Evolutionary conservation across 2,329 filamentous ascomycete species (phyloP), one percentile per base, ranked within the genome.

Genomic region (Aureobasidium leucospermi): DNA sequence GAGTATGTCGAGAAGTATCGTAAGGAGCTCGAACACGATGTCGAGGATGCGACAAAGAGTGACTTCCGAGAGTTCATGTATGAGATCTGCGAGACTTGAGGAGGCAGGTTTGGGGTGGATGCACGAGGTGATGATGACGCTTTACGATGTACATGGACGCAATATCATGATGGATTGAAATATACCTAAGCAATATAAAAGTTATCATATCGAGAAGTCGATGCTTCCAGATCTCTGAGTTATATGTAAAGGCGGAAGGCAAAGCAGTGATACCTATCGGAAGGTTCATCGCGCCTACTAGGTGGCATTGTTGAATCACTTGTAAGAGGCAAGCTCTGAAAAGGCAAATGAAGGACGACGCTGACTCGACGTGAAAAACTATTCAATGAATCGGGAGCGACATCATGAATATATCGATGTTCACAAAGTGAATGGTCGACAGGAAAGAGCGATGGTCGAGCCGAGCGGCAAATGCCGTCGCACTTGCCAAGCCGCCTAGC

Each of bases 1-100:
- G 89, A 91, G 63, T 99, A 91, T 73, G 81, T 83, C 60, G 84
- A 87, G 63, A 85, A 91, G 62, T 96, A 96, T 73, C 81, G 82
- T 5, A 77, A 81, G 53, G 83, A 87, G 47, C 80, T 97, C 63
- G 85, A 90, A 69, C 85, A 90, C 47, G 89, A 89, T 45, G 85
- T 99, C 39, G 82, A 83, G 49, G 88, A 91, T 56, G 88, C 88
- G 43, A 89, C 90, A 0, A 85, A 82, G 63, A 84, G 87, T 1
- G 86, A 93, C 64, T 92, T 73, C 28, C 61, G 69, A 32, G 67
- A 70, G 60, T 73, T 72, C 56, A 65, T 72, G 65, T 66, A 64
- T 60, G 69, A 69, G 63, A 58, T 73, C 7, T 64, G 63, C 45
- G 48, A 28, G 43, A 23, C 23, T 13, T 57, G 52, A 57, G 52